Evolutionary conservation across 805 yeast genomes (phyloP), one percentile per base, ranked within the genome.

Genomic region (Spathaspora hagerdaliae): DNA sequence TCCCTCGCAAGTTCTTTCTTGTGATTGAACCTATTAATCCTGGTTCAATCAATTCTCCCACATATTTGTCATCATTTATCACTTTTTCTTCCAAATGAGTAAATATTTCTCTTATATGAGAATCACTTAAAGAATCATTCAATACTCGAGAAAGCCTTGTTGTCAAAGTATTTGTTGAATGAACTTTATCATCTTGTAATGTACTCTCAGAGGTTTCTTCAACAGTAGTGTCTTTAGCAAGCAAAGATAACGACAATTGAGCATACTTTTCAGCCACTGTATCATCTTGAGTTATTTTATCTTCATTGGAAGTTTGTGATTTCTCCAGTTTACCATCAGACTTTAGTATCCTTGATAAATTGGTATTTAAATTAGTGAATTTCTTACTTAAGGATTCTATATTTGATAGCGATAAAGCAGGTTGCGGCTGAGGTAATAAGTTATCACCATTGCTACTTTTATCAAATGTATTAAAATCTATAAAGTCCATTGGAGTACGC

Each of bases 1-100:
- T 79, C 37, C 82, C 79, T 45, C 83, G 69, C 42, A 86, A 65
- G 34, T 78, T 72, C 55, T 83, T 76, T 51, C 95, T 71, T 1
- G 82, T 67, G 32, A 83, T 67, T 2, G 82, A 75, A 0, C 92
- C 92, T 11, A 73, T 57, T 27, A 81, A 53, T 6, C 73, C 75
- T 0, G 81, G 71, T 38, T 73, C 76, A 5, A 78, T 70, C 38
- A 78, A 53, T 13, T 64, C 59, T 9, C 56, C 56, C n/a, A 65
- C 57, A 40, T 52, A 55, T 9, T 51, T 32, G 11, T 44, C 48
- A 65, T 15, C 77, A 7, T 14, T 14, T 51, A 45, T 59, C 44
- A 51, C 39, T 49, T 63, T 50, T 39, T 52, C 48, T 44, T 70
- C 68, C 42, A 71, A 53, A 3, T 60, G 47, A 10, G 54, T 50